phyloP scores from a whole-genome alignment of 345 rosid genomes.

The Odontarrhena argentea region DNA sequence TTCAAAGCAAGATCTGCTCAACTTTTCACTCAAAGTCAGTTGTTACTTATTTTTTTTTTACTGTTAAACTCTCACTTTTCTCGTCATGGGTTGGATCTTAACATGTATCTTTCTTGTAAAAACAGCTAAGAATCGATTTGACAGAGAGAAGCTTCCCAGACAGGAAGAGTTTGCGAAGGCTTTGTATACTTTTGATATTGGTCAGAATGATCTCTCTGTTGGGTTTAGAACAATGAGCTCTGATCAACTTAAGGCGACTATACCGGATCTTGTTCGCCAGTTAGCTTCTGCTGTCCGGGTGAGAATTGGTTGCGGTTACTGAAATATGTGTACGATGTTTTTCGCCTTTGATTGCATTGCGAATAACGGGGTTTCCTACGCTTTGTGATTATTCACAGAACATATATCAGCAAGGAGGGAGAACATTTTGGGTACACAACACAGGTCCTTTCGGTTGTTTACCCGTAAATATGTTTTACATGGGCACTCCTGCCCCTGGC shows the following conservation, averaged over 20 bases:
- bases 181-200: constrained; percentile 86
- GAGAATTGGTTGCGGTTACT: constrained; percentile 30
- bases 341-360: neutral
- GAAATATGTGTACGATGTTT: constrained; percentile 10
- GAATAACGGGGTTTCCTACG: neutral
- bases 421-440: constrained; percentile 75
- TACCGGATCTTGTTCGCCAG: constrained; percentile 73
- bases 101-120: constrained; percentile 4
- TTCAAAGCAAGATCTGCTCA: constrained; percentile 65
- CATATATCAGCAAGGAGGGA: constrained; percentile 55
- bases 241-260: constrained; percentile 68
- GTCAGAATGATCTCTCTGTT: constrained; percentile 91
- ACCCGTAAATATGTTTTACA: constrained; percentile 72
- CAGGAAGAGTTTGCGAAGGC: constrained; percentile 79
- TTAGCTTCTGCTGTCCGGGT: constrained; percentile 86
- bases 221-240: constrained; percentile 71
- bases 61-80: neutral
- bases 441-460: constrained; percentile 91
- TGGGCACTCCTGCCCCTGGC: constrained; percentile 62
- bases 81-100: constrained; percentile 11
- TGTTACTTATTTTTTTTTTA: neutral
- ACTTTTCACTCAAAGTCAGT: constrained; percentile 56
- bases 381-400: constrained; percentile 37
- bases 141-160: constrained; percentile 67
- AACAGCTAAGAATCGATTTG: constrained; percentile 51